Evolutionary conservation across 257 asterid genomes (phyloP).

Genomic region (Solanum appendiculatum): DNA sequence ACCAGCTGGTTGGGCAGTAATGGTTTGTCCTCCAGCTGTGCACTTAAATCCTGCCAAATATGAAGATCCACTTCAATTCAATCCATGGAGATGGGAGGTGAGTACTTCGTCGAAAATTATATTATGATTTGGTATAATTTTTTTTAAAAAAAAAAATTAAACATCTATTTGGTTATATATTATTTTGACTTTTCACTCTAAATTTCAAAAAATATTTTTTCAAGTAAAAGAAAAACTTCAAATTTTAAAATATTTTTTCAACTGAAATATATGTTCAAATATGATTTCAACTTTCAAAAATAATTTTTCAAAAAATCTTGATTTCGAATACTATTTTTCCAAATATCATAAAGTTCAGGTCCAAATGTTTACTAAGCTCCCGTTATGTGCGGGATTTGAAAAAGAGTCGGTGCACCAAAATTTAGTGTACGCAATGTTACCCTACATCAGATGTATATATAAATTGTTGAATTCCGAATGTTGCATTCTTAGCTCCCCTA

Average conservation of each 20-base stretch:
- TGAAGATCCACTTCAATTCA: constrained; percentile 60
- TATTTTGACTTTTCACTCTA: not conserved
- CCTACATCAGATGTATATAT: no score
- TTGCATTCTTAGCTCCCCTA: no score
- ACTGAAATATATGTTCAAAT: no score
- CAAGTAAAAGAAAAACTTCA: not conserved
- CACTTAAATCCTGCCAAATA: constrained; percentile 70
- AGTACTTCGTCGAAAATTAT: constrained; percentile 3
- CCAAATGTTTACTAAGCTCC: no score
- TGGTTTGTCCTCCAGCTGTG: constrained; percentile 90
- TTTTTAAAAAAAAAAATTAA: not conserved
- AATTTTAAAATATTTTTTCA: not conserved
- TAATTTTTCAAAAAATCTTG: no score
- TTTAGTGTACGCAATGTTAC: no score
- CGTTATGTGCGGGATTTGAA: no score
- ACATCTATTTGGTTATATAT: not conserved
- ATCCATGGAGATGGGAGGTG: constrained; percentile 94
- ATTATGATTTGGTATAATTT: not conserved
- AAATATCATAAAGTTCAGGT: no score
- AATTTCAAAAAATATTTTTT: not conserved
- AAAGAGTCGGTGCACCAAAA: no score
- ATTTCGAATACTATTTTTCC: no score
- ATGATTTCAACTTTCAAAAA: no score
- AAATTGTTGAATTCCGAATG: no score
- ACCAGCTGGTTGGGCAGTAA: constrained; percentile 88